A percentile compares a stretch with the other conserved stretches of the same genome.
phyloP scores from a whole-genome alignment of 179 eudicot genomes.

The Beta macrorhiza region DNA sequence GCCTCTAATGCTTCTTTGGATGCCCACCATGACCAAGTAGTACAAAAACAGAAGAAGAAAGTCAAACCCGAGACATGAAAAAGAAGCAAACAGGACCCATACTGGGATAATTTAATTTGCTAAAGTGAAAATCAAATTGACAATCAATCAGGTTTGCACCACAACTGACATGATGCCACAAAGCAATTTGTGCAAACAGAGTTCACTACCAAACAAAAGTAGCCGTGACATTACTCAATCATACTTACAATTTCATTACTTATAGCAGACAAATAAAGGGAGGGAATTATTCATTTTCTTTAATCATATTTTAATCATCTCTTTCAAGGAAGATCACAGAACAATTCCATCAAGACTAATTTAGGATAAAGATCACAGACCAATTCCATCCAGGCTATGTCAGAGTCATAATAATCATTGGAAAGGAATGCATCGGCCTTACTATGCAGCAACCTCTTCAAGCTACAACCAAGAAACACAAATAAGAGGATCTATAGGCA shows the following conservation, averaged over 20 bases:
- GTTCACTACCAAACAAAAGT: not conserved
- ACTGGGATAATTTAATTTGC: not conserved
- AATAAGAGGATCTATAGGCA: constrained; percentile 17
- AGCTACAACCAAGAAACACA: constrained; percentile 43
- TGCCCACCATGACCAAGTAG: too few relatives aligned
- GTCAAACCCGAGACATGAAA: too few relatives aligned
- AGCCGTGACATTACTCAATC: not conserved
- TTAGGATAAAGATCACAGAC: constrained; percentile 38
- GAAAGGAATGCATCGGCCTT: constrained; percentile 93
- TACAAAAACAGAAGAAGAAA: too few relatives aligned
- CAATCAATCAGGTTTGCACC: not conserved
- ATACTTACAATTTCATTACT: not conserved
- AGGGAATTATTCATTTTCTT: not conserved
- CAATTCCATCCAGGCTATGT: constrained; percentile 99
- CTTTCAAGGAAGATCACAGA: not conserved
- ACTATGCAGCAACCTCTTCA: constrained; percentile 75
- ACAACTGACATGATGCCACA: not conserved
- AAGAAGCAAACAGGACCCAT: too few relatives aligned
- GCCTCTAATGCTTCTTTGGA: too few relatives aligned
- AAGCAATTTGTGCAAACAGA: not conserved
- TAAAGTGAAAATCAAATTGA: not conserved
- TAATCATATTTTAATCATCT: not conserved
- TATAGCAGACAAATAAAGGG: not conserved
- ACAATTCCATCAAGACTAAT: not conserved
- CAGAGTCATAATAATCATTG: constrained; percentile 96